Percentiles rank a stretch among this genome's conserved stretches.
Conservation (phyloP, 140 eudicot genomes). For the Flaveria floridana region DNA sequence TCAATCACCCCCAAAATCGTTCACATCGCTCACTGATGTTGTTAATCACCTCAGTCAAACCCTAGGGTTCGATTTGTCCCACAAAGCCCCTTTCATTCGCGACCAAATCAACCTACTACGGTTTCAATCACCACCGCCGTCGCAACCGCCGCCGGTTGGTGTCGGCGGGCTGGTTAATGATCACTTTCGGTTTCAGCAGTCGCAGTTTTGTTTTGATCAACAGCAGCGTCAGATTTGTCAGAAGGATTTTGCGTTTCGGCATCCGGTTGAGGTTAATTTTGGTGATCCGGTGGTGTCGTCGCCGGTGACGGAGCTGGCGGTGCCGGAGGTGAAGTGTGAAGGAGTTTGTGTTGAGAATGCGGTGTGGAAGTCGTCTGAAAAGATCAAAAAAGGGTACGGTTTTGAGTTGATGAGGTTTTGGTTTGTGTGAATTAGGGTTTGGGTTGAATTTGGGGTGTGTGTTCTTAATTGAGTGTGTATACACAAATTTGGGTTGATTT, state of each 20-base stretch:
- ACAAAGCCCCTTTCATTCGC: conserved; percentile 55
- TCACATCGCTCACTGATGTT: conserved; percentile 50
- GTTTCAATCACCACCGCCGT: conserved; percentile 30
- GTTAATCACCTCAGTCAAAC: conserved; percentile 51
- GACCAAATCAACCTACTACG: conserved; percentile 57
- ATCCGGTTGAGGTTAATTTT: conserved; percentile 39
- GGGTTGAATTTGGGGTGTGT: neutral
- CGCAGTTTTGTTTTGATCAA: conserved; percentile 30
- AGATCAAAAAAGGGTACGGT: conserved; percentile 52
- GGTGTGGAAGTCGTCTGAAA: conserved; percentile 41
- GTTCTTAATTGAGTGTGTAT: neutral
- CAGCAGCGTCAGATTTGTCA: conserved; percentile 40
- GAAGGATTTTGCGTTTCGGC: conserved; percentile 46
- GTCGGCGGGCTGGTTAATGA: conserved; percentile 22
- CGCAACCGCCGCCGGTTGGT: conserved; percentile 2
- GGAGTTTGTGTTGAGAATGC: conserved; percentile 31
- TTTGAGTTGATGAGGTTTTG: neutral
- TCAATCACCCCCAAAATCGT: conserved; percentile 54
- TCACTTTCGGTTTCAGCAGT: conserved; percentile 31
- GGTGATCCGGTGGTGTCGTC: conserved; percentile 21
- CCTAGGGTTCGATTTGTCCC: conserved; percentile 60
- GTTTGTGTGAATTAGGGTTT: conserved; percentile 7
- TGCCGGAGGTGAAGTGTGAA: conserved; percentile 35
- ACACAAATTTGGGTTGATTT: neutral
- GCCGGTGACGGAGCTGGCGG: conserved; percentile 19